phyloP scores from a whole-genome alignment of 2,329 filamentous ascomycete species.

The Alternaria sp. region DNA sequence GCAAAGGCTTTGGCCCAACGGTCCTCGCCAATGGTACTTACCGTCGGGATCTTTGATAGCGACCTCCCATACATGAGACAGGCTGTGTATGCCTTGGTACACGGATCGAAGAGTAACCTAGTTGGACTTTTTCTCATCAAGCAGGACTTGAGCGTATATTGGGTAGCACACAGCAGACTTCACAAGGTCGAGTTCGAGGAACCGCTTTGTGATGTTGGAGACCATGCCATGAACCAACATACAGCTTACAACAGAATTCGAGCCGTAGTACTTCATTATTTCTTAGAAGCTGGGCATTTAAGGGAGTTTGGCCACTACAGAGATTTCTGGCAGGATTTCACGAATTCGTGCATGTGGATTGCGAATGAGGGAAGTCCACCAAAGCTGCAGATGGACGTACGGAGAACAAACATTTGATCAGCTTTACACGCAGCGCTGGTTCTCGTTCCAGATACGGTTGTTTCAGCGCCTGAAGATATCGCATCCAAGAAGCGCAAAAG shows the following conservation, averaged over 20 bases:
- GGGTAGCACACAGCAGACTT: rapidly evolving
- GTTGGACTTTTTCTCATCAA: background rate
- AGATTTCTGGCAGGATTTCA: background rate
- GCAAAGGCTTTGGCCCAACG: background rate
- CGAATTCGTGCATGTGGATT: background rate
- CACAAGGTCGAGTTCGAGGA: background rate
- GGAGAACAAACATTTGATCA: rapidly evolving
- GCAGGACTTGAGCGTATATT: background rate
- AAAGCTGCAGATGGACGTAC: background rate
- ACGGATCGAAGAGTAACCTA: background rate
- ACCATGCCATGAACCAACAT: background rate
- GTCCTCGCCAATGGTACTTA: background rate
- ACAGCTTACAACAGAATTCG: background rate
- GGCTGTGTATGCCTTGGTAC: background rate
- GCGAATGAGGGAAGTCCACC: background rate
- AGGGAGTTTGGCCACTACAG: background rate
- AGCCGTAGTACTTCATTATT: background rate
- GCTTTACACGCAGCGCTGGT: rapidly evolving
- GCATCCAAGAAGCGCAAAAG: background rate
- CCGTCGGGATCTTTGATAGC: background rate
- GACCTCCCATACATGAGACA: rapidly evolving
- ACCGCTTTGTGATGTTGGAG: background rate
- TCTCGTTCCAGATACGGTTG: rapidly evolving
- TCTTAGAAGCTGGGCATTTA: background rate
- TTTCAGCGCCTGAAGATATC: background rate